phyloP scores from a whole-genome alignment of 495 filamentous ascomycete genomes.

The Penicillium psychrofluorescens region DNA sequence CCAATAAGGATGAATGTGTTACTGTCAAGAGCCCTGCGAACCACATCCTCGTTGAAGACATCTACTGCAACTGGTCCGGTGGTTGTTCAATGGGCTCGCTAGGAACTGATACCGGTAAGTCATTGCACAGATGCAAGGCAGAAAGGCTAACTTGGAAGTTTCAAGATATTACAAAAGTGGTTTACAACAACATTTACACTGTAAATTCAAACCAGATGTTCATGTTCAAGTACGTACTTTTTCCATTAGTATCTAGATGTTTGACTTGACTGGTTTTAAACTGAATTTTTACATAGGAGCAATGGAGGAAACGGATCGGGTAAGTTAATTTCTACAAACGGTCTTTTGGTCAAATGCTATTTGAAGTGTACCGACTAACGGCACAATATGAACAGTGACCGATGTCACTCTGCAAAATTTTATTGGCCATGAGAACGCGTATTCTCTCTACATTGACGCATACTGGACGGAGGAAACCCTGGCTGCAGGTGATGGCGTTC shows the following conservation, averaged over 20 bases:
- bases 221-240: slow-evolving; percentile 40
- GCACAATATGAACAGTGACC: slow-evolving; percentile 1
- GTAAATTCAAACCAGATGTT: slow-evolving; percentile 46
- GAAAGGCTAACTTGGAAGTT: not conserved
- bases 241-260: not conserved
- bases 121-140: too few relatives aligned
- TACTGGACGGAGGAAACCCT: slow-evolving; percentile 31
- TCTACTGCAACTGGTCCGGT: slow-evolving; percentile 45
- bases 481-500: slow-evolving; percentile 31
- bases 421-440: slow-evolving; percentile 31
- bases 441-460: slow-evolving; percentile 40
- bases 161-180: slow-evolving; percentile 26
- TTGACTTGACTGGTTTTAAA: too few relatives aligned
- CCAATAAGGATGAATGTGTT: slow-evolving; percentile 44
- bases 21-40: slow-evolving; percentile 33
- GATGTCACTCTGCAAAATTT: slow-evolving; percentile 12
- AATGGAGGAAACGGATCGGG: slow-evolving; percentile 42
- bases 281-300: slow-evolving; percentile 7
- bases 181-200: slow-evolving; percentile 38
- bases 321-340: not conserved
- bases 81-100: slow-evolving; percentile 43
- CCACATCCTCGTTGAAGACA: slow-evolving; percentile 42
- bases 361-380: not conserved
- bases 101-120: slow-evolving; percentile 12
- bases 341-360: too few relatives aligned